phyloP scores from a whole-genome alignment of 2,329 filamentous ascomycete species.

The Byssoonygena ceratinophila region DNA sequence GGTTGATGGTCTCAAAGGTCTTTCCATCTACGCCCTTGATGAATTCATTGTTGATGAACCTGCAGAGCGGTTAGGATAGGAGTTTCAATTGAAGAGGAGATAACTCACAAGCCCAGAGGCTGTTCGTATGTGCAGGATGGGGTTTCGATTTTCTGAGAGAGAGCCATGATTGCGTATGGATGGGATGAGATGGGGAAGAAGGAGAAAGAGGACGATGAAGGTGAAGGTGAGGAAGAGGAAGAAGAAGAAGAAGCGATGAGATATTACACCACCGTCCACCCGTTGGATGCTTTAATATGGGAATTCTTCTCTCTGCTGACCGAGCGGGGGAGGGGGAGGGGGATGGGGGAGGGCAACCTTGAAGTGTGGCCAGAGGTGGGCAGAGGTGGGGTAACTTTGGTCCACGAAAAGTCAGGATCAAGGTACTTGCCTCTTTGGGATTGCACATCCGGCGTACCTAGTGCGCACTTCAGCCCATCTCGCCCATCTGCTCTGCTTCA shows the following conservation, averaged over 20 bases:
- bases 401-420: not conserved
- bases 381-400: not conserved
- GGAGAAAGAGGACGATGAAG: not conserved
- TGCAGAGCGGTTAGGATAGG: constrained; percentile 9
- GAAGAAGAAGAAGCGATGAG: not conserved
- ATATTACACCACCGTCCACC: not conserved
- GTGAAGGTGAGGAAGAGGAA: not conserved
- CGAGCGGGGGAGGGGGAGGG: not conserved
- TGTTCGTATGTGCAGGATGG: constrained; percentile 35
- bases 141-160: constrained; percentile 32
- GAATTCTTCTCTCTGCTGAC: not conserved
- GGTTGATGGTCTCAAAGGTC: constrained; percentile 89
- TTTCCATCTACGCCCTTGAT: constrained; percentile 73
- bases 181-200: not conserved
- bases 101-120: constrained; percentile 31
- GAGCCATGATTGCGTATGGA: constrained; percentile 27
- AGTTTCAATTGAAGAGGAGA: not conserved
- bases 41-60: constrained; percentile 72
- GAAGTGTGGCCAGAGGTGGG: too few relatives aligned
- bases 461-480: too few relatives aligned
- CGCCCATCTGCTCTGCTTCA: not conserved
- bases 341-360: too few relatives aligned
- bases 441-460: not conserved
- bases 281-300: not conserved
- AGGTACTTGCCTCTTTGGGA: not conserved